Evolutionary conservation across 306 rosid genomes (phyloP).

Genomic region (Cajanus cajan): DNA sequence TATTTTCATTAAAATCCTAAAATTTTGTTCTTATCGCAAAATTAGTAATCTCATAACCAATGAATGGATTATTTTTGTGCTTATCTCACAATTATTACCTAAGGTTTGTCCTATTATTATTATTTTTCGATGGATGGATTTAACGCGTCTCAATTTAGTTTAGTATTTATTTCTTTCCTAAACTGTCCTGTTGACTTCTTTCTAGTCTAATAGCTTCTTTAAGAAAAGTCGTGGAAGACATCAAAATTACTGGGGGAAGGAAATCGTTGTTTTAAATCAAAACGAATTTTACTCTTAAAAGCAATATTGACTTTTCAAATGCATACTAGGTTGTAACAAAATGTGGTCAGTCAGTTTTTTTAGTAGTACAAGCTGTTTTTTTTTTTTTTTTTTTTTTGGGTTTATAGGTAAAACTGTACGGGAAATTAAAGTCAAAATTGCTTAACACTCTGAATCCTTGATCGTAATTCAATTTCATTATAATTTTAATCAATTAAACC

Average conservation of each 20-base stretch:
- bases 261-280: neutral
- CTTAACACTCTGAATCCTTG: neutral
- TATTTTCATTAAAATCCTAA: neutral
- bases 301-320: neutral
- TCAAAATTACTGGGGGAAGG: neutral
- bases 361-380: neutral
- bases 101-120: too few relatives aligned
- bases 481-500: neutral
- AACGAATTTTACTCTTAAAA: neutral
- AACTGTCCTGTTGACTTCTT: neutral
- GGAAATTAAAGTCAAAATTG: neutral
- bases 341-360: neutral
- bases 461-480: neutral
- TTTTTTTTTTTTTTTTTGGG: neutral
- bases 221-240: neutral
- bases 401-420: neutral
- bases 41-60: neutral
- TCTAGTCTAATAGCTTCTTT: neutral
- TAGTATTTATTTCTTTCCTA: neutral
- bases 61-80: too few relatives aligned
- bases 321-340: neutral
- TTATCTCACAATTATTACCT: too few relatives aligned
- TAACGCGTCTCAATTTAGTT: neutral
- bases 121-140: neutral
- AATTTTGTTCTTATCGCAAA: neutral